Conservation (phyloP, 1,284 basidiomycete genomes). For the Austroboletus rostrupii region DNA sequence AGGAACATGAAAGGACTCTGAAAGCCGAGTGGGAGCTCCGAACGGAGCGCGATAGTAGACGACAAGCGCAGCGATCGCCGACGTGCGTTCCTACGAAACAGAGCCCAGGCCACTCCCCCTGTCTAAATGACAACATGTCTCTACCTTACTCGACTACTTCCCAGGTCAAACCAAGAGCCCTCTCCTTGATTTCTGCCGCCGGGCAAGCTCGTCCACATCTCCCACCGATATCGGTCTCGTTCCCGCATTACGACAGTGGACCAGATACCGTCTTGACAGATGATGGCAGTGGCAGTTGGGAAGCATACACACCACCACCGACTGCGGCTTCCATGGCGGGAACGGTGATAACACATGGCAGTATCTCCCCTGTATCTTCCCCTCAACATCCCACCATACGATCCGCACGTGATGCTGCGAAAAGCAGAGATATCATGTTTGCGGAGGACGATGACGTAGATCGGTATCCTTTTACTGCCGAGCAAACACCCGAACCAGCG, state of each 20-base stretch:
- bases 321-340: conserved; percentile 44
- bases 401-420: conserved; percentile 8
- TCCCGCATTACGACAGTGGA: conserved; percentile 37
- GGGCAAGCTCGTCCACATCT: conserved; percentile 29
- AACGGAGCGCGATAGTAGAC: conserved; percentile 22
- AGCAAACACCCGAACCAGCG: conserved; percentile 13
- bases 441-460: conserved; percentile 21
- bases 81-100: conserved; percentile 20
- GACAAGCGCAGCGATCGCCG: conserved; percentile 27
- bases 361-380: conserved; percentile 23
- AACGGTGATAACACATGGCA: conserved; percentile 20
- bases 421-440: conserved; percentile 23
- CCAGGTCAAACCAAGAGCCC: conserved; percentile 15
- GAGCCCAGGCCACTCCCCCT: conserved; percentile 30
- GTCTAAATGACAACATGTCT: conserved; percentile 19
- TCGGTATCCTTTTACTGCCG: conserved; percentile 25
- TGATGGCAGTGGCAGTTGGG: conserved; percentile 49
- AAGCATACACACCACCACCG: conserved; percentile 54
- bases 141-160: conserved; percentile 12
- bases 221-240: conserved; percentile 28
- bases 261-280: conserved; percentile 46
- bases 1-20: conserved; percentile 64
- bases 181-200: conserved; percentile 30
- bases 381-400: conserved; percentile 9
- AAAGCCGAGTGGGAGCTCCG: conserved; percentile 59